Conservation (phyloP, 2,329 filamentous ascomycete species). For the Diplocarpon mali region DNA sequence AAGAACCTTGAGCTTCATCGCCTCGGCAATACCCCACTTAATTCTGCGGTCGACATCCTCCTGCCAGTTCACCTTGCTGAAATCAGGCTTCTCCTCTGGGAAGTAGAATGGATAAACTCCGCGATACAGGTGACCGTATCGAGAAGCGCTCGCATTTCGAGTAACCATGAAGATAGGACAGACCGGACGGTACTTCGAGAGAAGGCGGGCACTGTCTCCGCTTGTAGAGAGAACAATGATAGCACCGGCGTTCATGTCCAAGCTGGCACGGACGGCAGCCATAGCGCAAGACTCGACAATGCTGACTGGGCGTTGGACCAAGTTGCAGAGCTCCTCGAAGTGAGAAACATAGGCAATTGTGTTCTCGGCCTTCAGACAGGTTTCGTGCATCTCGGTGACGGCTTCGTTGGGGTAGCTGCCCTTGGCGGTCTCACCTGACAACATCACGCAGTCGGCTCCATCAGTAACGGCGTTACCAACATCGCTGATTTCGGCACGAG, state of each 20-base stretch:
- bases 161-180: conserved; percentile 99
- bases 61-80: conserved; percentile 88
- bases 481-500: conserved; percentile 95
- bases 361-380: conserved; percentile 92
- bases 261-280: conserved; percentile 87
- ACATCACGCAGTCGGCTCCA: conserved; percentile 98
- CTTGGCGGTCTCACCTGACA: conserved; percentile 98
- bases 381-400: conserved; percentile 96
- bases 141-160: conserved; percentile 68
- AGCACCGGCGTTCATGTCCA: conserved; percentile 92
- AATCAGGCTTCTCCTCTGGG: conserved; percentile 88
- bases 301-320: conserved; percentile 72
- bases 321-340: conserved; percentile 85
- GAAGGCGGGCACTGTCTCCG: conserved; percentile 83
- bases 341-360: conserved; percentile 94
- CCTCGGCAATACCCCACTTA: conserved; percentile 89
- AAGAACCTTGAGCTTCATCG: conserved; percentile 70
- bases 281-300: conserved; percentile 93
- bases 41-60: conserved; percentile 96
- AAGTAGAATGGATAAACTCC: conserved; percentile 98
- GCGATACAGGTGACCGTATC: conserved; percentile 92
- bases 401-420: conserved; percentile 87
- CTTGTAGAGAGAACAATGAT: conserved; percentile 96
- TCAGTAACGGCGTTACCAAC: conserved; percentile 97
- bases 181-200: conserved; percentile 97